phyloP scores from a whole-genome alignment of 345 rosid species.

The Lenwebbia sp. region DNA sequence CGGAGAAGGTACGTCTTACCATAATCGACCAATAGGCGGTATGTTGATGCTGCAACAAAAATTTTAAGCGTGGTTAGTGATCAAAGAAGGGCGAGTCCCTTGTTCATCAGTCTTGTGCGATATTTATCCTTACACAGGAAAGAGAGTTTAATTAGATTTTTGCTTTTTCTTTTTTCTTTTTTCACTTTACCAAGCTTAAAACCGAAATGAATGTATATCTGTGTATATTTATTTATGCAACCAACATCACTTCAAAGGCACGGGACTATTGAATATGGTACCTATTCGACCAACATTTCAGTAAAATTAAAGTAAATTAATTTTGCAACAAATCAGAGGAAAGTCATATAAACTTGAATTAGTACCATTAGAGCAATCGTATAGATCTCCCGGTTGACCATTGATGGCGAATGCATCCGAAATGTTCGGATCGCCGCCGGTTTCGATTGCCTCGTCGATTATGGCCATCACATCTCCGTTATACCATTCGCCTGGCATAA shows the following conservation, averaged over 20 bases:
- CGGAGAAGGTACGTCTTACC: slow-evolving; percentile 25
- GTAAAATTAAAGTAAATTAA: too few relatives aligned
- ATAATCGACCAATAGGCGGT: background rate
- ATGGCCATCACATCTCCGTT: slow-evolving; percentile 17
- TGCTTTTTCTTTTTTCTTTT: background rate
- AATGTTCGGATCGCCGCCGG: background rate
- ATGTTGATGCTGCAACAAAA: slow-evolving; percentile 11
- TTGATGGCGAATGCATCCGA: slow-evolving; percentile 29
- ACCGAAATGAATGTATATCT: background rate
- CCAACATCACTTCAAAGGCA: background rate
- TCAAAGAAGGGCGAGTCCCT: too few relatives aligned
- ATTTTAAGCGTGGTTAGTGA: background rate
- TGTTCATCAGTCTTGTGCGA: background rate
- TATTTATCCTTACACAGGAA: background rate
- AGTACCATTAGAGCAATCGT: slow-evolving; percentile 17
- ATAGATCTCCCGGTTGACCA: slow-evolving; percentile 26
- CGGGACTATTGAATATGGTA: background rate
- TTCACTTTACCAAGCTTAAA: background rate
- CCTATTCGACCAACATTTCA: background rate
- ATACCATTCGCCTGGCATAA: slow-evolving; percentile 19
- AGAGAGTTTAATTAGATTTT: background rate
- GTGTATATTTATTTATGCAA: background rate
- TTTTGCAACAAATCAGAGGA: background rate
- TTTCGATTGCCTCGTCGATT: background rate
- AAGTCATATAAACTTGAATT: background rate